phyloP scores from a whole-genome alignment of 164 flowering plant genomes.

The Aristolochia californica region DNA sequence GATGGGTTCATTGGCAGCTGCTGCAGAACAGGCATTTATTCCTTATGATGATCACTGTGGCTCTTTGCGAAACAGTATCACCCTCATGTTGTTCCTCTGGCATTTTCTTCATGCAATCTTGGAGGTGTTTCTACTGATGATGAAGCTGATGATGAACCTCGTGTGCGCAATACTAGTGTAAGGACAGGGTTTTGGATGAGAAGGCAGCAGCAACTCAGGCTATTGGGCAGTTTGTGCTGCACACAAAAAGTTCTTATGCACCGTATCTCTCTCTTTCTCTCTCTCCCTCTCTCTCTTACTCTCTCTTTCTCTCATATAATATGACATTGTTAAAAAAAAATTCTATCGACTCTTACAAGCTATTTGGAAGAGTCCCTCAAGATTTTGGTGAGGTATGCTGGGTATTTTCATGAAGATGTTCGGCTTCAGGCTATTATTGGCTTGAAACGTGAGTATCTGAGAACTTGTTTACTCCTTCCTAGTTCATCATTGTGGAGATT shows the following conservation, averaged over 20 bases:
- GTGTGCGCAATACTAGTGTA: conserved; percentile 86
- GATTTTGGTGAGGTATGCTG: conserved; percentile 64
- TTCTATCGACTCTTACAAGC: conserved; percentile 37
- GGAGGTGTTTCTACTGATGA: conserved; percentile 96
- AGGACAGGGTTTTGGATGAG: conserved; percentile 97
- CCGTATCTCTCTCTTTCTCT: conserved; percentile 64
- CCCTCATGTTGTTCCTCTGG: conserved; percentile 87
- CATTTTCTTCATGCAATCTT: conserved; percentile 88
- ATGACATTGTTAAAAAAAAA: too few relatives aligned
- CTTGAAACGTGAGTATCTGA: conserved; percentile 65
- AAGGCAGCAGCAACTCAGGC: conserved; percentile 99
- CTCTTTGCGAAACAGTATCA: conserved; percentile 54
- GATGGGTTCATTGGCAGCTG: conserved; percentile 96
- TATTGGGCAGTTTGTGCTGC: conserved; percentile 80
- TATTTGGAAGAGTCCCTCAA: conserved; percentile 84
- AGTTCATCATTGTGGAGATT: not conserved
- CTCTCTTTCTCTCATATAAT: not conserved
- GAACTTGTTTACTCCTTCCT: not conserved
- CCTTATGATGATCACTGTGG: conserved; percentile 74
- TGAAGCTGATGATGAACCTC: conserved; percentile 90
- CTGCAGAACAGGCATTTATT: conserved; percentile 84
- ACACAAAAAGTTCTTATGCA: conserved; percentile 65
- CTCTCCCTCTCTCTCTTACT: not conserved
- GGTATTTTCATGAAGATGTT: conserved; percentile 97
- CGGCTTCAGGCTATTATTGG: conserved; percentile 79